Base-by-base conservation (phyloP, 2,329 filamentous ascomycete species). In the Hymenotorrendiella dingleyae region DNA sequence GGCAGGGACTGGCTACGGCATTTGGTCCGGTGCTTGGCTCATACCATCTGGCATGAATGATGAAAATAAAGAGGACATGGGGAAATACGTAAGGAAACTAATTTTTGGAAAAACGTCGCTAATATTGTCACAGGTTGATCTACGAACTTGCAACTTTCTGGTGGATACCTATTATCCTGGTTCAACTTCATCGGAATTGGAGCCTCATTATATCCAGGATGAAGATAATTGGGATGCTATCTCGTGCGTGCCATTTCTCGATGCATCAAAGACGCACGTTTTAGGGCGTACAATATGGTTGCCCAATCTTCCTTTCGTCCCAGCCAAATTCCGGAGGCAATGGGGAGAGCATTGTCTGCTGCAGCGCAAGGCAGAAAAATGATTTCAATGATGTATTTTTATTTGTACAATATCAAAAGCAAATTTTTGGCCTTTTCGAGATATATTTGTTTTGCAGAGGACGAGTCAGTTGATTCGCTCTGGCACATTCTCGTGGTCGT, bases 261-360 rank as follows among this genome's bases (percentile, higher is more conserved):
- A 98, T 62, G 76, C 84, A 1, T 77, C 76, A 4, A 76, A 73
- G 44, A 97, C 91, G 0, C 74, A 81, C 32, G 65, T 86, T 9
- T 50, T 96, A 4, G 84, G 84, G 2, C 78, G 93, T 47, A 75
- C 86, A 7, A 65, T 95, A 35, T 97, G 88, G 86, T 62, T 95
- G 26, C 93, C 93, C 2, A 75, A 88, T 52, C 65, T 80, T 48
- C 66, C 73, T 0, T 65, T 87, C 28, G 67, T 95, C 11, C 89
- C 90, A 0, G 72, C 79, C 30, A 73, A 72, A 46, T 82, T 80
- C 51, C 78, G 73, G 54, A 78, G 91, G 44, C 81, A 79, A 64
- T 97, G 90, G 88, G 93, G 89, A 14, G 73, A 80, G 40, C 94
- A 97, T 64, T 98, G 93, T 63, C 70, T 98, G 40, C 66, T 97